Evolutionary conservation across 1,139 yeast genomes (phyloP).

Genomic region (Magnusiomyces tetraspermus): DNA sequence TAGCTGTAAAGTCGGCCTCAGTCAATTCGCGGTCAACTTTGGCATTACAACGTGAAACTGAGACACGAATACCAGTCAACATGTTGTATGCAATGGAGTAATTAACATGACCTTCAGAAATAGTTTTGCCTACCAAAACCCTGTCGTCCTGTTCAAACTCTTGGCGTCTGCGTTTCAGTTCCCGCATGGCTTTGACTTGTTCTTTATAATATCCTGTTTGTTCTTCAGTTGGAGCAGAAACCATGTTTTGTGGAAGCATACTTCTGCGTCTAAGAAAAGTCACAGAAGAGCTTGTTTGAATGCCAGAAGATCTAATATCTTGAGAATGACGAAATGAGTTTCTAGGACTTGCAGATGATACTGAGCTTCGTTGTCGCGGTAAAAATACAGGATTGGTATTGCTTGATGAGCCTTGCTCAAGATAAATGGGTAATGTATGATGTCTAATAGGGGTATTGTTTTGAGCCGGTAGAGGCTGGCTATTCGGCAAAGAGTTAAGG

Average conservation of each 20-base stretch:
- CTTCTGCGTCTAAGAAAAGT: conserved; percentile 13
- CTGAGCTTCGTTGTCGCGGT: too few relatives aligned
- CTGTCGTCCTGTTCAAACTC: conserved; percentile 49
- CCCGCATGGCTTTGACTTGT: conserved; percentile 27
- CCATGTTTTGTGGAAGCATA: conserved; percentile 10
- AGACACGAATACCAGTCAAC: conserved; percentile 93
- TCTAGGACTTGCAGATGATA: not conserved
- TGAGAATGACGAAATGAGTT: not conserved
- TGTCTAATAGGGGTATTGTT: too few relatives aligned
- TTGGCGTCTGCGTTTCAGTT: conserved; percentile 34
- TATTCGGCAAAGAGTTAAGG: too few relatives aligned
- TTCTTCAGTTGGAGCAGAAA: conserved; percentile 10
- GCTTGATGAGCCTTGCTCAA: too few relatives aligned
- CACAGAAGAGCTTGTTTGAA: conserved; percentile 10
- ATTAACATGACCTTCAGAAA: conserved; percentile 86
- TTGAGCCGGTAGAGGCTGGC: too few relatives aligned
- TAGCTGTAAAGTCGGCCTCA: conserved; percentile 60
- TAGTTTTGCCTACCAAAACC: conserved; percentile 69
- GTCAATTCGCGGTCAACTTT: conserved; percentile 69
- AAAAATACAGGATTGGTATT: too few relatives aligned
- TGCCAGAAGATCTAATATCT: conserved; percentile 4
- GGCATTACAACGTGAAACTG: conserved; percentile 78
- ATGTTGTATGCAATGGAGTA: conserved; percentile 93
- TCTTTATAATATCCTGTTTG: conserved; percentile 13
- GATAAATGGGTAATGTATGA: too few relatives aligned